Evolutionary conservation across 2,329 filamentous ascomycete species (phyloP), one percentile per base, ranked within the genome.

Genomic region (Nannizzia gypsea): DNA sequence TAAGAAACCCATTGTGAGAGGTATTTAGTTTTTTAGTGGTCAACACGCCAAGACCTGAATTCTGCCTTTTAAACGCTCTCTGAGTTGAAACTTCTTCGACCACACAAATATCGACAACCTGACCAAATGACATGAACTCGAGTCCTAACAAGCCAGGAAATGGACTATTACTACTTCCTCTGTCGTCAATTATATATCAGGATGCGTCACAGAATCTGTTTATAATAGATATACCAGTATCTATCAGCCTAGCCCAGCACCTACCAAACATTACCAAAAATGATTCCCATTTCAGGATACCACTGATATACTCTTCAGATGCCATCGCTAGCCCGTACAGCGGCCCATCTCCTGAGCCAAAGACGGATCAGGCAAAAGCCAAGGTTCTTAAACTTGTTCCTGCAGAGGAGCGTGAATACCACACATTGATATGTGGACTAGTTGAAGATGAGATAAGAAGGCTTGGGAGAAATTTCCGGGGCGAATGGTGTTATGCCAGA

Each of bases 191-290:
- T 42, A 71, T 85, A 48, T 83, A 80, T 67, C 75, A 79, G 61
- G 81, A 79, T 62, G 57, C 66, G 1, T 66, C 72, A 3, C 61
- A 69, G 6, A 77, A 76, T 3, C 66, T 80, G 34, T 77, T 77
- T 15, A 69, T 86, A 20, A 65, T 86, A 31, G 83, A 86, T 65
- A 79, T 84, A 8, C 83, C 83, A 1, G 68, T 67, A 3, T 85
- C 83, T 0, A 83, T 86, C 59, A 73, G 76, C 17, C 65, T 73
- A 5, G 81, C 80, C 4, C 83, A 85, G 69, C 72, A 71, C 20
- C 68, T 69, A 34, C 34, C 59, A 17, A 55, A 59, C 34, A 36
- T 60, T 24, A 62, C 64, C 20, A 62, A 13, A 31, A 26, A 63
- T 44, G 67, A 69, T 50, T 62, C 66, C 13, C 1, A 24, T 17